Percentiles rank a stretch among this genome's conserved stretches.
Conservation (phyloP, 129 eudicot genomes). For the Escallonia rubra region DNA sequence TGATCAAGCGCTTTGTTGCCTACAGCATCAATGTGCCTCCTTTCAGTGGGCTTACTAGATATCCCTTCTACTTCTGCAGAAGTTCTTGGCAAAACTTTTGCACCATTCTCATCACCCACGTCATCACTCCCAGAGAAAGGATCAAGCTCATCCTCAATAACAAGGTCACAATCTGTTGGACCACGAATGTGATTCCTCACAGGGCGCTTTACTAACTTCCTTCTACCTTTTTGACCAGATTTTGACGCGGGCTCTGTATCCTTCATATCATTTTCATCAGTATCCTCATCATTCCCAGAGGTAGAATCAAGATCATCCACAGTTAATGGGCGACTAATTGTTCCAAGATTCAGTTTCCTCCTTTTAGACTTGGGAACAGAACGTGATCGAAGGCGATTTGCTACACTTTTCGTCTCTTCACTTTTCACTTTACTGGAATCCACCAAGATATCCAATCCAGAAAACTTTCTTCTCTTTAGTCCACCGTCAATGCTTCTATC, state of each 20-base stretch:
- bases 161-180: too few relatives aligned
- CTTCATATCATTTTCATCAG: too few relatives aligned
- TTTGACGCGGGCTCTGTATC: too few relatives aligned
- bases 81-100: background rate
- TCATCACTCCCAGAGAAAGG: slow-evolving; percentile 11
- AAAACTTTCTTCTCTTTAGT: slow-evolving; percentile 22
- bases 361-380: slow-evolving; percentile 7
- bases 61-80: background rate
- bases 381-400: slow-evolving; percentile 9
- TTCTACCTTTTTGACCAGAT: too few relatives aligned
- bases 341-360: slow-evolving; percentile 4
- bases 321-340: background rate
- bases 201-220: too few relatives aligned
- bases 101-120: background rate
- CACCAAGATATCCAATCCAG: slow-evolving; percentile 1
- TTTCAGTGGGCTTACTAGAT: background rate
- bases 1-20: too few relatives aligned
- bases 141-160: background rate
- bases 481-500: slow-evolving; percentile 6
- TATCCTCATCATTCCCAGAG: too few relatives aligned
- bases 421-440: background rate
- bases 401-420: slow-evolving; percentile 1
- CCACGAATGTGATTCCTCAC: too few relatives aligned
- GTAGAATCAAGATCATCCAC: background rate
- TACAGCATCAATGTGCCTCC: background rate